Percentiles rank a stretch among this genome's conserved stretches.
phyloP scores from a whole-genome alignment of 306 rosid species.

The Datisca glomerata region DNA sequence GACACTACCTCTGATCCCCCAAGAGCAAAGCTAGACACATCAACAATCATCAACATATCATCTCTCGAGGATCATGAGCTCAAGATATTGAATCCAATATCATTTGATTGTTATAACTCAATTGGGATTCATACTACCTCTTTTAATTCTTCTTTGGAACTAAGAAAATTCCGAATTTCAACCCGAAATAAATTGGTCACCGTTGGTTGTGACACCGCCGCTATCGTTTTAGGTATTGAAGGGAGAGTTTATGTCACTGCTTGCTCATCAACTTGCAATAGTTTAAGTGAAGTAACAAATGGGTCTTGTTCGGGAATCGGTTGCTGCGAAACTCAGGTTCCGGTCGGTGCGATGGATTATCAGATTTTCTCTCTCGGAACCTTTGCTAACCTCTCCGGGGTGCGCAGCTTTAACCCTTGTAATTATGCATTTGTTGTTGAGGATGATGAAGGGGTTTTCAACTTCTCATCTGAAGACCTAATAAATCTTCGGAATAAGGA shows the following conservation, averaged over 20 bases:
- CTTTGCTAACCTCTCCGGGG: not conserved
- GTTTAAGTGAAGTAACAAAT: not conserved
- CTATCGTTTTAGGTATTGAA: not conserved
- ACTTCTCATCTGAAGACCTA: not conserved
- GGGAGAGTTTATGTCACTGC: not conserved
- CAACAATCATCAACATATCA: too few species aligned
- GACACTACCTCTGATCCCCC: not conserved
- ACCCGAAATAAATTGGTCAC: not conserved
- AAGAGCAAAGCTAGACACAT: not conserved
- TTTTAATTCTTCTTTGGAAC: too few species aligned
- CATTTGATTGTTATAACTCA: too few species aligned
- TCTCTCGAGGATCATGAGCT: too few species aligned
- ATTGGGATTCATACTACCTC: too few species aligned
- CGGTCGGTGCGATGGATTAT: not conserved
- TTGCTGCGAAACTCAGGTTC: not conserved
- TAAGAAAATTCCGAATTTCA: too few species aligned
- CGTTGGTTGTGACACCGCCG: not conserved
- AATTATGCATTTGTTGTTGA: not conserved
- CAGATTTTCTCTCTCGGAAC: not conserved
- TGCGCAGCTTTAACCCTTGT: not conserved
- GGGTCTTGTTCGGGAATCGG: not conserved
- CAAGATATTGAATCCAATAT: too few species aligned
- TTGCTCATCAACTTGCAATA: not conserved
- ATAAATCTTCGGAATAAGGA: not conserved
- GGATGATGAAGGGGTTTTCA: not conserved